phyloP scores from a whole-genome alignment of 495 filamentous ascomycete species.

The Thozetella sp. region DNA sequence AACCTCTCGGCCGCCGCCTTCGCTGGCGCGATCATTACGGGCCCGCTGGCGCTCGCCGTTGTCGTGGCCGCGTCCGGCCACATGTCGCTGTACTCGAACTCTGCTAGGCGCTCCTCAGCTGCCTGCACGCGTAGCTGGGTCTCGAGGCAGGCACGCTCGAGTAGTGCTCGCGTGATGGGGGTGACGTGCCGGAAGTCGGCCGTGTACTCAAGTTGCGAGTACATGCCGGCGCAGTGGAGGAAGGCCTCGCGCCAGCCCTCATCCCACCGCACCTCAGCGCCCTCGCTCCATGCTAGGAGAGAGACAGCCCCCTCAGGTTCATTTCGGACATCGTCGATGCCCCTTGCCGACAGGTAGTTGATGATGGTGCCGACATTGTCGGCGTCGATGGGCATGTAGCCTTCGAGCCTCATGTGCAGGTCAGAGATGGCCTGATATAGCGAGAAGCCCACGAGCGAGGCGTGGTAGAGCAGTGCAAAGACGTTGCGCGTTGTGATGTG shows the following conservation, averaged over 20 bases:
- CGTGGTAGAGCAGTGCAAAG: conserved; percentile 59
- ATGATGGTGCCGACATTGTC: conserved; percentile 54
- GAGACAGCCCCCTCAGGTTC: conserved; percentile 62
- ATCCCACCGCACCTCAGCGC: conserved; percentile 58
- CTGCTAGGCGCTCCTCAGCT: conserved; percentile 58
- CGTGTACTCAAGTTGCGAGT: conserved; percentile 51
- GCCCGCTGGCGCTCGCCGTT: conserved; percentile 22
- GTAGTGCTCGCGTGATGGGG: conserved; percentile 61
- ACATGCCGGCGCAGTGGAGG: conserved; percentile 68
- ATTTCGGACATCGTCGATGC: conserved; percentile 69
- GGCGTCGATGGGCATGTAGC: conserved; percentile 49
- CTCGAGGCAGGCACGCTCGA: conserved; percentile 63
- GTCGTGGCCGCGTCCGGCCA: conserved; percentile 50
- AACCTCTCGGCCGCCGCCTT: conserved; percentile 54
- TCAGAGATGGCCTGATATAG: conserved; percentile 60
- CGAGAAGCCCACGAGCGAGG: conserved; percentile 60
- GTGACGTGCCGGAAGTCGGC: conserved; percentile 62
- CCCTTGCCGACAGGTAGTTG: conserved; percentile 55
- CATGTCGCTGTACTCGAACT: conserved; percentile 65
- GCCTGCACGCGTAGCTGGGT: conserved; percentile 63
- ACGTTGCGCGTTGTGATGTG: conserved; percentile 66
- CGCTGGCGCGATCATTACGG: conserved; percentile 29
- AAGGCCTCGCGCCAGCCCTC: conserved; percentile 71
- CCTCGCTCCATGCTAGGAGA: conserved; percentile 66
- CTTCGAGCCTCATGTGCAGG: conserved; percentile 53